phyloP scores from a whole-genome alignment of 768 basidiomycete species.

The Trametes villosa region DNA sequence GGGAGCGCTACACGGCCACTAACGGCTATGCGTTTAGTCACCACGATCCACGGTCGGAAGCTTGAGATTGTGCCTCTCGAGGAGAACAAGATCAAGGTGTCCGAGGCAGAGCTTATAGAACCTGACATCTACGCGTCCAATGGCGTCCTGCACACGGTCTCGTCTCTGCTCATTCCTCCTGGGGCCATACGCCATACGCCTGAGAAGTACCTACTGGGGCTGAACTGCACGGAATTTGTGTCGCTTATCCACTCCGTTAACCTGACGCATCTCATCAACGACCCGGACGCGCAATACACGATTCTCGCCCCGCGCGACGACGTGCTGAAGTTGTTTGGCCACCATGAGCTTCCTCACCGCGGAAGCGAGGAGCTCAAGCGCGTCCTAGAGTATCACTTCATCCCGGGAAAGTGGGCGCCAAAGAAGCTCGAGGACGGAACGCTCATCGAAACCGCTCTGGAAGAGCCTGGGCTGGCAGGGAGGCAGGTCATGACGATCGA shows the following conservation, averaged over 20 bases:
- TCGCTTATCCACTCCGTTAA: constrained; percentile 84
- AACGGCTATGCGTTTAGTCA: constrained; percentile 51
- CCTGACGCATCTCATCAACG: constrained; percentile 71
- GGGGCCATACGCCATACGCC: constrained; percentile 82
- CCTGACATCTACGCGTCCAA: constrained; percentile 92
- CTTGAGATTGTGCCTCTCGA: constrained; percentile 61
- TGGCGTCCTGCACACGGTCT: constrained; percentile 91
- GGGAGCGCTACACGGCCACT: neutral
- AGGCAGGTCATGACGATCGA: constrained; percentile 73
- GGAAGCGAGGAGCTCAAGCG: constrained; percentile 74
- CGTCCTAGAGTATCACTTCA: constrained; percentile 86
- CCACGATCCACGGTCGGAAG: constrained; percentile 65
- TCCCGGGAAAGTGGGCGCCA: constrained; percentile 77
- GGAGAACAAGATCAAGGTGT: constrained; percentile 54
- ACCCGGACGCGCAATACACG: constrained; percentile 72
- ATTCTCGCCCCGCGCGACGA: constrained; percentile 93
- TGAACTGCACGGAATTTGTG: constrained; percentile 92
- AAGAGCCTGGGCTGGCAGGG: constrained; percentile 70
- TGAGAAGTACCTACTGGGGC: constrained; percentile 91
- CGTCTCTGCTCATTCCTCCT: constrained; percentile 77
- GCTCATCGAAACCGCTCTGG: constrained; percentile 79
- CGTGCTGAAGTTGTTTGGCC: constrained; percentile 63
- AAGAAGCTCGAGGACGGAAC: constrained; percentile 73
- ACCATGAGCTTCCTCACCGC: constrained; percentile 59
- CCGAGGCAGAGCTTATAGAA: constrained; percentile 63